Percentiles rank a stretch among this genome's conserved stretches.
These are phyloP conservation scores for Yamadazyma sp. DNA, from an alignment of 805 yeast species.

Conservation along the genomic window DNA sequence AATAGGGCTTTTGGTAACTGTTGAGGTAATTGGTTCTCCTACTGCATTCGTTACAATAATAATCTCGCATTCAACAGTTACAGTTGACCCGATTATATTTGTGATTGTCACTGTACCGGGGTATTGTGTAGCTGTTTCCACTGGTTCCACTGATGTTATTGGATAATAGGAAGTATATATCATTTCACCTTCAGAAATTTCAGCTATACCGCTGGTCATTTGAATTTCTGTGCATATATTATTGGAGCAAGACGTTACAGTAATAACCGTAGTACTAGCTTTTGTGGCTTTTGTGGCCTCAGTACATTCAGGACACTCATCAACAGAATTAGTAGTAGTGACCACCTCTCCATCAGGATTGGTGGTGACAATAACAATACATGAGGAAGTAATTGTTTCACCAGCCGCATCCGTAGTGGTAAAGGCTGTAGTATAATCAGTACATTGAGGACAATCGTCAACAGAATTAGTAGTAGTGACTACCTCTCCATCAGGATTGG, in stretches of 20 bases:
- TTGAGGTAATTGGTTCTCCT: too few species aligned
- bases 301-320: constrained; percentile 8
- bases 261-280: neutral
- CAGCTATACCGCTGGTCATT: neutral
- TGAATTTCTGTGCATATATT: neutral
- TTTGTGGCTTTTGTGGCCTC: constrained; percentile 6
- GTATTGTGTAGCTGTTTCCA: too few species aligned
- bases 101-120: too few species aligned
- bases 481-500: constrained; percentile 4
- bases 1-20: too few species aligned
- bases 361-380: constrained; percentile 9
- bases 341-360: constrained; percentile 10
- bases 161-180: too few species aligned
- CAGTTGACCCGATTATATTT: too few species aligned
- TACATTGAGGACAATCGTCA: constrained; percentile 6
- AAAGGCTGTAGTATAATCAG: constrained; percentile 12
- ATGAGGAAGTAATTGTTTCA: constrained; percentile 12
- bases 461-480: too few species aligned
- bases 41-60: too few species aligned
- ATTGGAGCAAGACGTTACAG: neutral
- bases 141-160: too few species aligned
- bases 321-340: too few species aligned
- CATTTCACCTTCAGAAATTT: too few species aligned
- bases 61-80: too few species aligned
- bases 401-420: constrained; percentile 10